These are phyloP conservation scores for Hericium coralloides DNA, from an alignment of 768 basidiomycete genomes.

Conservation along the genomic window DNA sequence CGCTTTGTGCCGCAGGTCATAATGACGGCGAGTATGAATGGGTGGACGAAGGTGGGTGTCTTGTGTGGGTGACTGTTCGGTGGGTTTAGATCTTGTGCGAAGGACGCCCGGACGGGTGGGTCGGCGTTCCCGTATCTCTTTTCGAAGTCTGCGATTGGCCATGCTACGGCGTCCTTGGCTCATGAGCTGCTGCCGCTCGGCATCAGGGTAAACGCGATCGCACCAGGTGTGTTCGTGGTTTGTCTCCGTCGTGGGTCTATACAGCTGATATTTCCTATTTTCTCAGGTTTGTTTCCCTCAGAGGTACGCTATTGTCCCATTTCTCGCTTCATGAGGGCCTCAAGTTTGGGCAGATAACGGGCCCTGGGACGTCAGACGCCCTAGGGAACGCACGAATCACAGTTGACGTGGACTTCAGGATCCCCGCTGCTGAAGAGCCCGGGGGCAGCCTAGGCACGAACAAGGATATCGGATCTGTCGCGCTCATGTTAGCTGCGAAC, in stretches of 20 bases:
- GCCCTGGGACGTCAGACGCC: not conserved
- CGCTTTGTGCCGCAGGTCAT: slow-evolving; percentile 37
- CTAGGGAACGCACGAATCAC: not conserved
- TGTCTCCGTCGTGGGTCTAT: too few species aligned
- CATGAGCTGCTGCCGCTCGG: slow-evolving; percentile 40
- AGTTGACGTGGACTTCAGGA: not conserved
- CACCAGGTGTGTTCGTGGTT: slow-evolving; percentile 21
- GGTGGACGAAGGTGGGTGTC: slow-evolving; percentile 37
- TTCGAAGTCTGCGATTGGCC: slow-evolving; percentile 40
- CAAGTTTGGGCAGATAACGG: not conserved
- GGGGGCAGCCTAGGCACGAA: not conserved
- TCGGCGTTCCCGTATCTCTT: slow-evolving; percentile 36
- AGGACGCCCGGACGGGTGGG: slow-evolving; percentile 17
- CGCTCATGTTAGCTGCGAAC: not conserved
- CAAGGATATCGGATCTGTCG: not conserved
- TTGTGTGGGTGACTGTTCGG: too few species aligned
- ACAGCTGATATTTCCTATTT: not conserved
- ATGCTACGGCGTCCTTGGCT: slow-evolving; percentile 36
- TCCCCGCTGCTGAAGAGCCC: not conserved
- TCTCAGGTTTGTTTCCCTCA: slow-evolving; percentile 7
- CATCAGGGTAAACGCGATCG: slow-evolving; percentile 42
- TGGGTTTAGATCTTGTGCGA: slow-evolving; percentile 7
- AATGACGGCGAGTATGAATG: slow-evolving; percentile 45
- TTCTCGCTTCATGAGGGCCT: not conserved
- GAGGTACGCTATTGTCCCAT: not conserved